Base-by-base conservation (phyloP, 1,284 basidiomycete genomes). In the Fomitopsis palustris region DNA sequence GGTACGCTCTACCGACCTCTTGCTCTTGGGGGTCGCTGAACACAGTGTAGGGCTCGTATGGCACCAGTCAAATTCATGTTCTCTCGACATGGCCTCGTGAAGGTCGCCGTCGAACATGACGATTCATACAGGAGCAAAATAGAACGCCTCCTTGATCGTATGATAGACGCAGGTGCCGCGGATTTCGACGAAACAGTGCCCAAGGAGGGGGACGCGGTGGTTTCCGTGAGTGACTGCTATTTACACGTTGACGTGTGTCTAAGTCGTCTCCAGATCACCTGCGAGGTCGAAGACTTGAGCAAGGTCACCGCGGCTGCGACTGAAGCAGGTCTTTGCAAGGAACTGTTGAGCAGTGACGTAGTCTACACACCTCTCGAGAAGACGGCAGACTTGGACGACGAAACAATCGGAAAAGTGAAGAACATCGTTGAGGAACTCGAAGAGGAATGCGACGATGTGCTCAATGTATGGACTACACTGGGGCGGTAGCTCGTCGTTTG, bases 61-160 rank as follows among this genome's bases (percentile, higher is more conserved):
- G 81, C 92, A 1, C 83, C 90, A 2, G 90, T 93, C 16, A 81
- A 82, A 53, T 95, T 87, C 72, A 82, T 93, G 78, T 95, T 94
- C 69, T 78, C 84, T 61, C 82, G 86, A 55, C 81, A 83, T 69
- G 92, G 90, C 10, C 75, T 81, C 45, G 82, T 93, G 43, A 80
- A 79, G 56, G 77, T 91, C n/a, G 67, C 76, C 16, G 65, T 85
- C 7, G 75, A 76, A 38, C 67, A 73, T n/a, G 76, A 76, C 33
- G 77, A 81, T 55, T 79, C 81, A 63, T 70, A 78, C 19, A 76
- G 78, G 19, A 68, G 71, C 9, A 70, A 76, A 27, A 64, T 81
- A 29, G 84, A 85, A 55, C 68, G 71, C 35, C 66, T 86, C n/a
- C 76, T 88, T 59, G 78, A 83, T 49, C 63, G 71, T n/a, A 82